These are phyloP conservation scores for Pleurotus djamor DNA, from an alignment of 768 basidiomycete species.

Conservation along the genomic window DNA sequence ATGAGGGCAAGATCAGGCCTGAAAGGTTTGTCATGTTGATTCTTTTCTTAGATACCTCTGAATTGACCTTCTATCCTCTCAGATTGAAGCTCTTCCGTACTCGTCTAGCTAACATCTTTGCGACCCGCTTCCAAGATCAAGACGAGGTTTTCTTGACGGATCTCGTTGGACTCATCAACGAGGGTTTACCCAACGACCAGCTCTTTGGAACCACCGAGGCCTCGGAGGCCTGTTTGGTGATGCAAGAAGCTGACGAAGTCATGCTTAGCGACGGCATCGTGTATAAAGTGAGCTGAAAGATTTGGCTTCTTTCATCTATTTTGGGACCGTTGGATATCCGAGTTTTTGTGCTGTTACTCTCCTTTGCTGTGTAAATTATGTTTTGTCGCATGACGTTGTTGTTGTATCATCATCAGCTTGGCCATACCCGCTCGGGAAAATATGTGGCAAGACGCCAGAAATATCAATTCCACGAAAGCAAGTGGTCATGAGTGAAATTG, in stretches of 20 bases:
- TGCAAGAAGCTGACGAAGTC: conserved; percentile 80
- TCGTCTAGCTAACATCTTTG: conserved; percentile 71
- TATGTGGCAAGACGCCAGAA: too few relatives aligned
- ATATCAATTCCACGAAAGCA: neutral
- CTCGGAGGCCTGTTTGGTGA: conserved; percentile 62
- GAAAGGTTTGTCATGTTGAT: conserved; percentile 51
- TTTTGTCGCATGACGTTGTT: neutral
- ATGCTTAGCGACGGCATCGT: conserved; percentile 88
- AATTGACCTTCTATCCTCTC: conserved; percentile 9
- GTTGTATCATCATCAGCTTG: neutral
- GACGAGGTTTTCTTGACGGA: conserved; percentile 74
- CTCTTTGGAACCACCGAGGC: conserved; percentile 86
- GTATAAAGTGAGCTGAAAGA: conserved; percentile 64
- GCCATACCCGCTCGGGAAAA: too few relatives aligned
- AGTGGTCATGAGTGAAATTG: neutral
- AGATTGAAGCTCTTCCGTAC: conserved; percentile 82
- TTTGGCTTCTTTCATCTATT: neutral
- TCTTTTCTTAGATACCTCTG: neutral
- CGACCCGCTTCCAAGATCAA: conserved; percentile 65
- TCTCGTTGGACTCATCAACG: conserved; percentile 74
- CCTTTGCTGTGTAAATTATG: neutral
- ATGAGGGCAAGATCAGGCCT: conserved; percentile 43
- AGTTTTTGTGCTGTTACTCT: neutral
- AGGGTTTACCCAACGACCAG: conserved; percentile 61
- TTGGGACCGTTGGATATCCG: neutral